Evolutionary conservation across 2,329 filamentous ascomycete genomes (phyloP), one percentile per base, ranked within the genome.

Genomic region (Fusarium sp.): DNA sequence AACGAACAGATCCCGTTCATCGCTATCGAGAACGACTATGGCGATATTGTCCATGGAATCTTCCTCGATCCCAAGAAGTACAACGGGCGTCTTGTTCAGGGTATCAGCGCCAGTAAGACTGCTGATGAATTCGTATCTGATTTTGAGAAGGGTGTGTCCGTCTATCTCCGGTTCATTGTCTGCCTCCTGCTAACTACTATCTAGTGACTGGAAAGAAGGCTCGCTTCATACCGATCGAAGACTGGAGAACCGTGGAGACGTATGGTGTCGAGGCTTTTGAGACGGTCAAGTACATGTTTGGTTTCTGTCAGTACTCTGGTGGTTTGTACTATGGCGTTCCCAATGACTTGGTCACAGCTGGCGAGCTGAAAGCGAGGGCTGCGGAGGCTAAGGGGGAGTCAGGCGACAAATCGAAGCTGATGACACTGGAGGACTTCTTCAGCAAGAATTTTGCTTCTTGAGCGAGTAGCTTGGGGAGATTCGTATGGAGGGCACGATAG

Each of bases 11-110:
- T 79, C 0, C 78, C 76, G 0, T 78, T 75, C 57, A 71, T 81
- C 21, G 68, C 71, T 23, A 75, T 80, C 4, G 60, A 55, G 0
- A 72, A 77, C 31, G 78, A 81, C 63, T 81, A 73, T 51, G 79
- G 79, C 4, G 79, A 81, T 48, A 71, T 80, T 15, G 74, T 81
- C 10, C 79, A 81, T 25, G 79, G 78, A 3, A 69, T 79, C 4
- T 76, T 80, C 15, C 69, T 80, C 8, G 69, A 74, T 11, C 78
- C 78, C 0, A 68, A 68, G 39, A 70, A 71, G 35, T 77, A 75
- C 67, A 73, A 74, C 55, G 72, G 75, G 2, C 63, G 59, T 4
- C 62, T 77, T 1, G 59, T 79, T 0, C 78, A 79, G 13, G 76
- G 71, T 1, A 67, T 76, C 37, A 79, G 78, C 56, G 64, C 72